Evolutionary conservation across 108 stramenopile species (phyloP), one percentile per base, ranked within the genome.

Genomic region (Cyclostephanos tholiformis): DNA sequence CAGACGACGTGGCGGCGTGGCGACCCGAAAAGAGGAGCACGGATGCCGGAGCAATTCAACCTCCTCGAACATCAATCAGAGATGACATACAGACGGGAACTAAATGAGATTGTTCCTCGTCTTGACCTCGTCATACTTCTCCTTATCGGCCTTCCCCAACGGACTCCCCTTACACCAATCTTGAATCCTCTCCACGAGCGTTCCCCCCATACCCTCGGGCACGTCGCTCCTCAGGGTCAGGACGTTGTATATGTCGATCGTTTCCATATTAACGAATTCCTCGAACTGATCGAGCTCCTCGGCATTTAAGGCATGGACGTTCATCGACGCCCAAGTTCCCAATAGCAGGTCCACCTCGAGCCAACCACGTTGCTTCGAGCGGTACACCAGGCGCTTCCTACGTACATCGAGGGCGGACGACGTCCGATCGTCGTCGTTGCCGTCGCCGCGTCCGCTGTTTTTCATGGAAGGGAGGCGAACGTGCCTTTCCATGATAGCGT

Each of bases 201-300:
- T 80, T 29, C 74, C 70, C 38, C 65, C 43, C 2, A 32, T 64
- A 8, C 82, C 82, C 13, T 91, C 90, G 7, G 95, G 95, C 26
- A 92, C 79, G 79, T 91, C 91, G 17, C 75, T 73, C 70, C 95
- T 79, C 27, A 96, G 69, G 2, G 97, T 95, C 65, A 99, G 80
- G 50, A 97, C 91, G 78, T 98, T 99, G 87, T 97, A 99, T 38
- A 99, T 98, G 77, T 99, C 99, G 67, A 99, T 95, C 7, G 99
- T 99, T 76, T 99, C 98, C 77, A 87, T 73, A 75, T 99, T 98
- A 0, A 99, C 95, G 75, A 99, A 97, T 49, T 82, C 78, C 79
- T 99, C 98, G 77, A 93, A 99, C 53, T 98, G 72, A 71, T 97
- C 95, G 39, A 97, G 63, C 75, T 99, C 94, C 36, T 85, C 83